Evolutionary conservation across 2,329 filamentous ascomycete genomes (phyloP).

Genomic region (Thermothelomyces thermophilus): DNA sequence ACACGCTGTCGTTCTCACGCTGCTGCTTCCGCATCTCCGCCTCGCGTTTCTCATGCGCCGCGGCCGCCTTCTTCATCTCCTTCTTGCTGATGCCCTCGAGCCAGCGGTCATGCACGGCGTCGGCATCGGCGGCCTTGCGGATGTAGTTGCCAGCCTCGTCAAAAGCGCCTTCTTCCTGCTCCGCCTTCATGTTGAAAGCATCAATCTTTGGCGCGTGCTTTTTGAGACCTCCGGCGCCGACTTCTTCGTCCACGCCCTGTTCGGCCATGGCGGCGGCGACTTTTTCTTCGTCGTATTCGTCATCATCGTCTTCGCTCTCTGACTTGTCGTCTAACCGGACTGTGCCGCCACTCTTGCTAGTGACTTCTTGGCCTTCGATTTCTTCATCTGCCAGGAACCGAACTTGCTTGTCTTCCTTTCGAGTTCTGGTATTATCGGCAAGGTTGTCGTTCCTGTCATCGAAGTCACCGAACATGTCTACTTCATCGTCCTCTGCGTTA

Average conservation of each 20-base stretch:
- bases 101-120: slow-evolving; percentile 88
- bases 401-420: slow-evolving; percentile 59
- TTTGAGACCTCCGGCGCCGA: slow-evolving; percentile 86
- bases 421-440: slow-evolving; percentile 23
- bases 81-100: slow-evolving; percentile 88
- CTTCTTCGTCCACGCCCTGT: slow-evolving; percentile 75
- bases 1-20: slow-evolving; percentile 79
- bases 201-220: slow-evolving; percentile 90
- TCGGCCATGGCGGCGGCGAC: slow-evolving; percentile 70
- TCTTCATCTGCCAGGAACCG: slow-evolving; percentile 51
- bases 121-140: slow-evolving; percentile 79
- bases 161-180: slow-evolving; percentile 89
- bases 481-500: slow-evolving; percentile 55
- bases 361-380: slow-evolving; percentile 73
- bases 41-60: slow-evolving; percentile 80
- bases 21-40: slow-evolving; percentile 65
- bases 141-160: slow-evolving; percentile 89
- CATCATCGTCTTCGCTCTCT: slow-evolving; percentile 46
- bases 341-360: slow-evolving; percentile 67
- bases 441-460: slow-evolving; percentile 44
- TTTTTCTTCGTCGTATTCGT: slow-evolving; percentile 61
- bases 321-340: slow-evolving; percentile 54
- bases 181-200: slow-evolving; percentile 86
- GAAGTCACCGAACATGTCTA: slow-evolving; percentile 82
- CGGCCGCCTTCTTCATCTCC: slow-evolving; percentile 81